Evolutionary conservation across 208 protist species (phyloP).

Genomic region (Trypanosoma vivax): DNA sequence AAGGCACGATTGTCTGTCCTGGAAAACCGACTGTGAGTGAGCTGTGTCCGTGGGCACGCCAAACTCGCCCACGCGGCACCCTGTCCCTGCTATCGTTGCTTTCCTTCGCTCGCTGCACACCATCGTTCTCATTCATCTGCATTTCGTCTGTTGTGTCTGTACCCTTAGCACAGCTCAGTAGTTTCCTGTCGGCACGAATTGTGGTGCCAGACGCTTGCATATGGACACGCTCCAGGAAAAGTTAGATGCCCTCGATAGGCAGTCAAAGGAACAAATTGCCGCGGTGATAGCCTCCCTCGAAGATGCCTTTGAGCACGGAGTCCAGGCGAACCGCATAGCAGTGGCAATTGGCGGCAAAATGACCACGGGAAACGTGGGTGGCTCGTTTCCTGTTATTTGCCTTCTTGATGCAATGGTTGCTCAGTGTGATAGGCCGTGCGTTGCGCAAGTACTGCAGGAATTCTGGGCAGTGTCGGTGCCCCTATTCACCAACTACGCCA

Average conservation of each 20-base stretch:
- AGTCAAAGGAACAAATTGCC: slow-evolving; percentile 70
- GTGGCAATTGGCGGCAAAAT: slow-evolving; percentile 63
- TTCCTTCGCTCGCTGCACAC: too few species aligned
- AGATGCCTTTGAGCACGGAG: slow-evolving; percentile 7
- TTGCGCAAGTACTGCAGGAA: slow-evolving; percentile 32
- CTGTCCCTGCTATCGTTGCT: too few species aligned
- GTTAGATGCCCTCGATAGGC: slow-evolving; percentile 40
- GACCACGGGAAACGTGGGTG: slow-evolving; percentile 29
- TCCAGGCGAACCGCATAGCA: slow-evolving; percentile 42
- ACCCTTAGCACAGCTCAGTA: not conserved
- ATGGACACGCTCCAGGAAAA: slow-evolving; percentile 52
- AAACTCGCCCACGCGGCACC: too few species aligned
- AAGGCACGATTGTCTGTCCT: too few species aligned
- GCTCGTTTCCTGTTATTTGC: slow-evolving; percentile 63
- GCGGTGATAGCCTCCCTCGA: slow-evolving; percentile 9
- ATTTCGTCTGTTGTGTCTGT: slow-evolving; percentile 25
- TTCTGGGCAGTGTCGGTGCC: slow-evolving; percentile 41
- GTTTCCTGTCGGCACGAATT: not conserved
- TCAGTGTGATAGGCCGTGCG: slow-evolving; percentile 3
- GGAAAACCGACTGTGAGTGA: too few species aligned
- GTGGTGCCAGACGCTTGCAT: not conserved
- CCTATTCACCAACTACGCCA: slow-evolving; percentile 27
- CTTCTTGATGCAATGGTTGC: slow-evolving; percentile 53
- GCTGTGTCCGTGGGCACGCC: too few species aligned
- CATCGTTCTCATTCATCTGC: too few species aligned